phyloP scores from a whole-genome alignment of 1,284 basidiomycete genomes.

The Bondarzewia mesenterica region DNA sequence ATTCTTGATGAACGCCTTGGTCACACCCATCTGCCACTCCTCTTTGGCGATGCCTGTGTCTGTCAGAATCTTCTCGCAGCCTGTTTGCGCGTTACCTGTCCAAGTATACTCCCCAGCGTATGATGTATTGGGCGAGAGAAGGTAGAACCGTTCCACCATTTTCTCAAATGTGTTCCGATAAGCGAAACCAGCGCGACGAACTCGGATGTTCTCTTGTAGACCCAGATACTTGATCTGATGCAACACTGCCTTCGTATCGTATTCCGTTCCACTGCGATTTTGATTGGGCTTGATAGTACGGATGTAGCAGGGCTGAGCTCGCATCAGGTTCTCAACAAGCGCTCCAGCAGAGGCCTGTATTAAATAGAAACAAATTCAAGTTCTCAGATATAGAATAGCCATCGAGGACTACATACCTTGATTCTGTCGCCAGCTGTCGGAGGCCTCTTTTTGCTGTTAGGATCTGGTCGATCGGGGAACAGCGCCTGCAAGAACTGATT shows the following conservation, averaged over 20 bases:
- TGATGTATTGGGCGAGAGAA: constrained; percentile 90
- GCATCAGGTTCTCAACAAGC: constrained; percentile 94
- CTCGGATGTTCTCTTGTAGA: constrained; percentile 96
- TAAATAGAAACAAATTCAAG: constrained; percentile 1
- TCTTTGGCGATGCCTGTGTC: constrained; percentile 95
- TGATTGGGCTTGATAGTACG: constrained; percentile 99
- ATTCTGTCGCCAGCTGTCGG: constrained; percentile 98
- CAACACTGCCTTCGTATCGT: constrained; percentile 89
- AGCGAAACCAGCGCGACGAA: constrained; percentile 94
- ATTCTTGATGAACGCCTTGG: constrained; percentile 99
- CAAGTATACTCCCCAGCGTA: constrained; percentile 99
- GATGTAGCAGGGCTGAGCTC: constrained; percentile 95
- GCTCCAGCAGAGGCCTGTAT: constrained; percentile 79
- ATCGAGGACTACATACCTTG: constrained; percentile 47
- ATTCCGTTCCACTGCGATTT: constrained; percentile 89
- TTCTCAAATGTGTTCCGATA: constrained; percentile 98
- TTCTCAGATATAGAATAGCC: constrained; percentile 3
- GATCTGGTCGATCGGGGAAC: constrained; percentile 94
- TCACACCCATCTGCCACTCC: constrained; percentile 99
- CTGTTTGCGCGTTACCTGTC: constrained; percentile 85
- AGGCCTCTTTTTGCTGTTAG: constrained; percentile 95
- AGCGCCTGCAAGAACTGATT: constrained; percentile 84
- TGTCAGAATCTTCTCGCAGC: constrained; percentile 88
- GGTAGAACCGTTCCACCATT: constrained; percentile 97
- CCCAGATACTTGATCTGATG: constrained; percentile 99